Evolutionary conservation across 257 asterid species (phyloP).

Genomic region (Penstemon davidsonii): DNA sequence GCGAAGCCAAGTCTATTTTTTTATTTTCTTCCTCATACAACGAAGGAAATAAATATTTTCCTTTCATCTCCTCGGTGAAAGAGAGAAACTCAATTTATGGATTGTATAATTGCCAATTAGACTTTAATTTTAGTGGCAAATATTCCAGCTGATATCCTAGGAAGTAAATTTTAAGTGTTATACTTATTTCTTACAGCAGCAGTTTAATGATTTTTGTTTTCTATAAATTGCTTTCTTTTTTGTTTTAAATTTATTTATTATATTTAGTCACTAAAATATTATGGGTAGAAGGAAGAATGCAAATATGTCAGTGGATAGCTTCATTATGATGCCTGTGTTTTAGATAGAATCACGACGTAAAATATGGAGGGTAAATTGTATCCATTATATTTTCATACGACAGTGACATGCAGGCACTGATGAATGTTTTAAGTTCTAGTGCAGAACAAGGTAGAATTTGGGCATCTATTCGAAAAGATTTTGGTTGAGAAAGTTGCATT

Average conservation of each 20-base stretch:
- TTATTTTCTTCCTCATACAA: not conserved
- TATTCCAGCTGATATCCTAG: not conserved
- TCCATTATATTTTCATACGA: not conserved
- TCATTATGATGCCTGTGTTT: not conserved
- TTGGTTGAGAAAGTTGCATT: conserved; percentile 49
- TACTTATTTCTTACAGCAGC: not conserved
- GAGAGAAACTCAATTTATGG: not conserved
- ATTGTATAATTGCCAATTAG: not conserved
- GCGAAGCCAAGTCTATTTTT: not conserved
- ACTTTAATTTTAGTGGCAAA: not conserved
- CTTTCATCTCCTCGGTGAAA: not conserved
- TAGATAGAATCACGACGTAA: not conserved
- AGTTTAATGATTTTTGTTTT: not conserved
- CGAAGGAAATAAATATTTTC: not conserved
- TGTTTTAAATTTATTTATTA: not conserved
- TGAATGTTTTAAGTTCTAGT: conserved; percentile 15
- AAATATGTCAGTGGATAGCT: not conserved
- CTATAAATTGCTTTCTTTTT: not conserved
- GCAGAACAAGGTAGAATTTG: conserved; percentile 65
- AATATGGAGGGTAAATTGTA: not conserved
- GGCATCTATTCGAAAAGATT: conserved; percentile 40
- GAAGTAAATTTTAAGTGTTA: not conserved
- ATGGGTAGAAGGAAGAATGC: too few species aligned
- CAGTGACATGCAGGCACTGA: conserved; percentile 2
- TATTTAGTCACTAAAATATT: too few species aligned